Evolutionary conservation across 495 filamentous ascomycete species (phyloP).

Genomic region (Lentithecium fluviatile): DNA sequence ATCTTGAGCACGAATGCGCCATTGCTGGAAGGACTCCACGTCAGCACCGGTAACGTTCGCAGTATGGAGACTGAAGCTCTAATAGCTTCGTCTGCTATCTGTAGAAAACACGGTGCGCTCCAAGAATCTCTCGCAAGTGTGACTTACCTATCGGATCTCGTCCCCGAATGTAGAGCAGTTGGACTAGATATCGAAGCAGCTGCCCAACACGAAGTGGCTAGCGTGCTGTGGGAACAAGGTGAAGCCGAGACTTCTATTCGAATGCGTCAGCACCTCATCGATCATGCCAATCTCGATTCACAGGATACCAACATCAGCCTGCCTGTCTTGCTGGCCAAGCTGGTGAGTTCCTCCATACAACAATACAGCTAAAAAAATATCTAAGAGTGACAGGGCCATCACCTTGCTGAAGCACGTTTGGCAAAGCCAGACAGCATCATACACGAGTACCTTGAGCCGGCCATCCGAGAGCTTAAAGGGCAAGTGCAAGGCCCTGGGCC

Average conservation of each 20-base stretch:
- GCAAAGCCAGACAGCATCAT: slow-evolving; percentile 92
- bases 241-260: slow-evolving; percentile 88
- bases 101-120: slow-evolving; percentile 71
- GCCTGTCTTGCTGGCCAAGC: slow-evolving; percentile 78
- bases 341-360: slow-evolving; percentile 53
- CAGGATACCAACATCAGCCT: slow-evolving; percentile 21
- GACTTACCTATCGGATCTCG: slow-evolving; percentile 73
- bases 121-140: slow-evolving; percentile 84
- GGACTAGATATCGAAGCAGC: slow-evolving; percentile 75
- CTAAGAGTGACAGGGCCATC: slow-evolving; percentile 59
- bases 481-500: slow-evolving; percentile 68
- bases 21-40: slow-evolving; percentile 57
- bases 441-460: slow-evolving; percentile 73
- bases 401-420: slow-evolving; percentile 86
- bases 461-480: slow-evolving; percentile 76
- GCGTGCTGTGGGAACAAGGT: slow-evolving; percentile 91
- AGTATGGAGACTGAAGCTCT: slow-evolving; percentile 70
- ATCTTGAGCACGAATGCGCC: slow-evolving; percentile 66
- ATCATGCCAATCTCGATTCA: slow-evolving; percentile 22
- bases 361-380: not conserved
- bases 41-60: slow-evolving; percentile 61
- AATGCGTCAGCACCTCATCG: slow-evolving; percentile 70
- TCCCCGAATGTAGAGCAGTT: slow-evolving; percentile 61
- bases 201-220: slow-evolving; percentile 74
- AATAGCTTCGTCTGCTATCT: slow-evolving; percentile 69